Evolutionary conservation across 2,329 filamentous ascomycete genomes (phyloP), one percentile per base, ranked within the genome.

Genomic region (Clonostachys byssicola): DNA sequence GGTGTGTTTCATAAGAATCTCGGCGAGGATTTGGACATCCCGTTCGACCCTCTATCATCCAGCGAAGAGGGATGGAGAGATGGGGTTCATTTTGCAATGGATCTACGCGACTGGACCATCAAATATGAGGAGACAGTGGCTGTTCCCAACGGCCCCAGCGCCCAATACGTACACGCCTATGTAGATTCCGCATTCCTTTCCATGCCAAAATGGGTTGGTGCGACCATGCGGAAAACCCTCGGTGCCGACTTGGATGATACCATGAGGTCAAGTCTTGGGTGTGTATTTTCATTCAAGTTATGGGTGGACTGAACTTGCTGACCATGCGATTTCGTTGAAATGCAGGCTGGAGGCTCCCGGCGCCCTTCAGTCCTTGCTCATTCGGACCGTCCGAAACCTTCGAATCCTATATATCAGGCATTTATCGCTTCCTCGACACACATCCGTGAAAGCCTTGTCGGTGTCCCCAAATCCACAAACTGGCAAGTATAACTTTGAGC

Each of bases 1-100:
- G 79, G 77, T 2, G 75, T 75, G 0, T 80, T 79, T 51, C 83
- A 78, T 78, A 78, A 76, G 56, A 71, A 70, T 30, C 52, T 81
- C 2, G 81, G 80, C 3, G 74, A 81, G 51, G 72, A 70, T 2
- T 75, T 84, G 69, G 70, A 64, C 2, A 78, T 85, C 47, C 64
- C 66, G 4, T 79, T 70, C 43, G 63, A 65, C 3, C 58, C 51
- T 2, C 63, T 82, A n/a, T 70, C 70, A 0, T 73, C 69, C 1
- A 55, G 52, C 2, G 52, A 57, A 34, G 56, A 54, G 1, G 71
- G 69, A 1, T 79, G 73, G 54, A 57, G 60, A 5, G 74, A 79
- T 53, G 75, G 78, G 1, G 55, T 79, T 17, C 66, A 78, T 5
- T 83, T 75, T 69, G 60, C 75, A 5, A 68, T 78, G 3, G 75